A percentile compares a stretch with the other conserved stretches of the same genome.
These are phyloP conservation scores for Heterobasidion irregulare DNA, from an alignment of 1,284 basidiomycete genomes.

Conservation along the genomic window DNA sequence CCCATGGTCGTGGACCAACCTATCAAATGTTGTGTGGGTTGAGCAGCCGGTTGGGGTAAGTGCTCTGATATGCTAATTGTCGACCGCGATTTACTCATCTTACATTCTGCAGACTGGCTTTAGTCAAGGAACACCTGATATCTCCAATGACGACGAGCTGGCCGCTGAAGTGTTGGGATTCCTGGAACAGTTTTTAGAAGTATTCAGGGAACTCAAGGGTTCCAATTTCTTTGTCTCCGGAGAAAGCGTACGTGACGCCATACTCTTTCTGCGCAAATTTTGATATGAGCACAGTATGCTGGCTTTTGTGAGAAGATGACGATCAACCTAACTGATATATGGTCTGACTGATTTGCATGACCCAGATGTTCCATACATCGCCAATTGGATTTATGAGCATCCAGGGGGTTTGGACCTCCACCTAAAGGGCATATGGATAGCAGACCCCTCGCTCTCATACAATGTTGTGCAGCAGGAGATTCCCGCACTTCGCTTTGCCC, in stretches of 20 bases:
- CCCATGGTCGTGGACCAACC: slow-evolving; percentile 32
- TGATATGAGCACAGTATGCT: slow-evolving; percentile 21
- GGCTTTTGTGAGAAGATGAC: slow-evolving; percentile 22
- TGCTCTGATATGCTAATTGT: slow-evolving; percentile 2
- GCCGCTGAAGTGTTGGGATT: slow-evolving; percentile 29
- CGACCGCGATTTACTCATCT: neutral
- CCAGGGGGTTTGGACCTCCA: slow-evolving; percentile 23
- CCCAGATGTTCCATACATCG: slow-evolving; percentile 30
- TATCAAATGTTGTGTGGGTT: slow-evolving; percentile 36
- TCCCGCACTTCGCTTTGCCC: slow-evolving; percentile 27
- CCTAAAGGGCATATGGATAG: slow-evolving; percentile 30
- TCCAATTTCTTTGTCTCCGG: slow-evolving; percentile 28
- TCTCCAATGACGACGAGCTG: slow-evolving; percentile 29
- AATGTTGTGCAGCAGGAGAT: slow-evolving; percentile 28
- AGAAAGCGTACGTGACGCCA: slow-evolving; percentile 24
- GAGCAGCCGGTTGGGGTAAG: slow-evolving; percentile 45
- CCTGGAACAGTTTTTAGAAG: slow-evolving; percentile 28
- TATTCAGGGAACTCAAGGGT: slow-evolving; percentile 29
- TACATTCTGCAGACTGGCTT: slow-evolving; percentile 21
- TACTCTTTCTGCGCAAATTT: neutral
- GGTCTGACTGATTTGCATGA: neutral
- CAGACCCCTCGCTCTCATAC: slow-evolving; percentile 28
- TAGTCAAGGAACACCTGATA: slow-evolving; percentile 24
- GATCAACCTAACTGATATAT: neutral
- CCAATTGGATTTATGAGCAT: slow-evolving; percentile 31